phyloP scores from a whole-genome alignment of 352 stramenopile genomes.

The Thalassiosira sp. region DNA sequence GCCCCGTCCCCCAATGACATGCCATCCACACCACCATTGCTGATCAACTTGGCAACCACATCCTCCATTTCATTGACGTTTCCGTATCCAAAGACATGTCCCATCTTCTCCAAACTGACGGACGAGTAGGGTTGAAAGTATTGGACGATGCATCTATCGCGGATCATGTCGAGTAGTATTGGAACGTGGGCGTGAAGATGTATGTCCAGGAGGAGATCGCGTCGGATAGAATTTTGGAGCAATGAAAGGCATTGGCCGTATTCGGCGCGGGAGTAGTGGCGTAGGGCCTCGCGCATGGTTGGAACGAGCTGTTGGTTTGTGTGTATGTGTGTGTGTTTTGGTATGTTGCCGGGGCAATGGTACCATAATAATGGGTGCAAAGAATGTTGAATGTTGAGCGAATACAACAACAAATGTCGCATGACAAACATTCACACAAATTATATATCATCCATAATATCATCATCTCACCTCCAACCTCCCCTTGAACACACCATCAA shows the following conservation, averaged over 20 bases:
- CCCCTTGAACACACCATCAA: constrained; percentile 47
- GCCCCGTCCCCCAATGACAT: constrained; percentile 39
- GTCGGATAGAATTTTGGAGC: constrained; percentile 24
- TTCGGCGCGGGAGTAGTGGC: constrained; percentile 63
- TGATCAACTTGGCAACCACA: constrained; percentile 61
- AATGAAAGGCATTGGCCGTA: constrained; percentile 56
- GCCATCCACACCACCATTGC: constrained; percentile 19
- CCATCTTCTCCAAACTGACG: constrained; percentile 63
- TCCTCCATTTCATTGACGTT: constrained; percentile 47
- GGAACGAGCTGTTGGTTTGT: constrained; percentile 52
- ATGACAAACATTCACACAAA: too few species aligned
- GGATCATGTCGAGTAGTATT: constrained; percentile 52
- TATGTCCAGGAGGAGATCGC: constrained; percentile 43
- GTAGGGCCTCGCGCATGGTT: constrained; percentile 59
- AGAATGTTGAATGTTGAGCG: too few species aligned
- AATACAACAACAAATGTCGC: too few species aligned
- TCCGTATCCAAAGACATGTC: constrained; percentile 50
- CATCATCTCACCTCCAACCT: constrained; percentile 44
- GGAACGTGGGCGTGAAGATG: constrained; percentile 58
- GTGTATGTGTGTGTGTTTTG: neutral
- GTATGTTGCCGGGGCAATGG: too few species aligned
- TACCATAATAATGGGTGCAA: too few species aligned
- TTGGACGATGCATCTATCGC: constrained; percentile 67
- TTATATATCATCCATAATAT: too few species aligned
- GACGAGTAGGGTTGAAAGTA: constrained; percentile 71